Percentiles rank a stretch among this genome's conserved stretches.
Conservation (phyloP, 352 stramenopile species). For the Phytopythium ostracodes region DNA sequence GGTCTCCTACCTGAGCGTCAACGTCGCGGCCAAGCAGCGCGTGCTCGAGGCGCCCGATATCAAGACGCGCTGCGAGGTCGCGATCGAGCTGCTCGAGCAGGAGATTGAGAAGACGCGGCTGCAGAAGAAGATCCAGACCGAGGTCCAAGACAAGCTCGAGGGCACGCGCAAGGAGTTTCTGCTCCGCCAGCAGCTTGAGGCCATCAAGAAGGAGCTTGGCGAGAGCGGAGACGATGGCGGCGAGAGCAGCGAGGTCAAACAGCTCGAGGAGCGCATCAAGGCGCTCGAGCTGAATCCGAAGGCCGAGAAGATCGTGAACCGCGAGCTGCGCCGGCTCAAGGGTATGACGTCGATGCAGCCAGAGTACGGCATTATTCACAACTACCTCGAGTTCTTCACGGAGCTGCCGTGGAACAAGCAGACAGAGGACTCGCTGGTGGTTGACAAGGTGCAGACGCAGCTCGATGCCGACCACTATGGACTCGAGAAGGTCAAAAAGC, state of each 20-base stretch:
- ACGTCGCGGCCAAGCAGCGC: conserved; percentile 46
- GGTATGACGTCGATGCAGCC: conserved; percentile 71
- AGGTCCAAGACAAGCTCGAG: conserved; percentile 70
- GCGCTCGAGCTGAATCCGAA: conserved; percentile 39
- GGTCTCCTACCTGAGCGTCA: conserved; percentile 62
- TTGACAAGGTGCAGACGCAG: conserved; percentile 53
- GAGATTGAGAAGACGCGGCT: conserved; percentile 60
- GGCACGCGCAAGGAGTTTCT: conserved; percentile 90
- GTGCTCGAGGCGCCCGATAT: conserved; percentile 53
- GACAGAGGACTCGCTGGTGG: conserved; percentile 50
- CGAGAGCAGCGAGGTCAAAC: conserved; percentile 41
- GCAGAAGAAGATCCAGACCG: conserved; percentile 65
- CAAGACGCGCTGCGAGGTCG: conserved; percentile 37
- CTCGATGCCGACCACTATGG: conserved; percentile 80
- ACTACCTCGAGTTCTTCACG: conserved; percentile 80
- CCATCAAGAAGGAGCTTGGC: conserved; percentile 98
- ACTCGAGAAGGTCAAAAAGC: conserved; percentile 81
- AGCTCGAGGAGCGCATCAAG: conserved; percentile 57
- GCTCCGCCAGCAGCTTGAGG: conserved; percentile 97
- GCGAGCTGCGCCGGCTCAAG: conserved; percentile 67
- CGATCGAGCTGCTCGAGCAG: conserved; percentile 42
- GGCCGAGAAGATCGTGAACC: conserved; percentile 51
- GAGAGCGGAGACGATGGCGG: conserved; percentile 37
- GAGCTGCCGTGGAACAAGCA: conserved; percentile 62
- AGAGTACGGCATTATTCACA: conserved; percentile 76